These are phyloP conservation scores for Ceratonia siliqua DNA, from an alignment of 306 rosid species.

Conservation along the genomic window DNA sequence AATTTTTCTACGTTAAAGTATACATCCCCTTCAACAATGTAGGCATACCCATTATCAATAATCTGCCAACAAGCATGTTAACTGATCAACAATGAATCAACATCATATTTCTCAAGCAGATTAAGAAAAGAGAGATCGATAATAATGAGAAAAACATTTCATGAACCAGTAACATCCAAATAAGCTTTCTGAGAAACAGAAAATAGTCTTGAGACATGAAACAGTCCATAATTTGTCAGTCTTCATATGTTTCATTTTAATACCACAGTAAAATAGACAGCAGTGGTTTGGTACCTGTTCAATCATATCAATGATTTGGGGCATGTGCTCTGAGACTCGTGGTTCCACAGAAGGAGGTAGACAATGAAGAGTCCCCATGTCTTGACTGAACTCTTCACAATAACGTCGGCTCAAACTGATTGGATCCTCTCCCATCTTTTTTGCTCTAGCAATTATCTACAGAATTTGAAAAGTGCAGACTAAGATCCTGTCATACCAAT, in stretches of 20 bases:
- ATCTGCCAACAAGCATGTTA: constrained; percentile 63
- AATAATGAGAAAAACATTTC: constrained; percentile 18
- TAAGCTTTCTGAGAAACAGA: constrained; percentile 24
- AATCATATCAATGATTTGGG: constrained; percentile 85
- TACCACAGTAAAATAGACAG: constrained; percentile 8
- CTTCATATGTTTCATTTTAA: constrained; percentile 4
- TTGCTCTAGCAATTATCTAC: constrained; percentile 95
- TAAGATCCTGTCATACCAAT: constrained; percentile 94
- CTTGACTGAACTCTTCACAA: constrained; percentile 77
- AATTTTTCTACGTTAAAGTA: constrained; percentile 78
- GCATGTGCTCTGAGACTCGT: constrained; percentile 89
- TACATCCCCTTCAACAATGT: constrained; percentile 81
- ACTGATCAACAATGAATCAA: constrained; percentile 32
- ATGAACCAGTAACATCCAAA: constrained; percentile 1
- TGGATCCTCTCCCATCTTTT: constrained; percentile 87
- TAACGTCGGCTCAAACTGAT: constrained; percentile 74
- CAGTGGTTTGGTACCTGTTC: constrained; percentile 56
- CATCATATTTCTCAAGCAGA: constrained; percentile 18
- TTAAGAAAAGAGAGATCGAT: constrained; percentile 13
- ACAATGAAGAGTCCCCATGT: constrained; percentile 77
- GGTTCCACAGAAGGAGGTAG: constrained; percentile 88
- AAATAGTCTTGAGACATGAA: constrained; percentile 12
- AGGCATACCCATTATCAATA: constrained; percentile 84
- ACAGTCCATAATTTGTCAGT: neutral
- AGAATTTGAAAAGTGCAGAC: constrained; percentile 90